Conservation (phyloP, 306 rosid species). For the Quercus variabilis region DNA sequence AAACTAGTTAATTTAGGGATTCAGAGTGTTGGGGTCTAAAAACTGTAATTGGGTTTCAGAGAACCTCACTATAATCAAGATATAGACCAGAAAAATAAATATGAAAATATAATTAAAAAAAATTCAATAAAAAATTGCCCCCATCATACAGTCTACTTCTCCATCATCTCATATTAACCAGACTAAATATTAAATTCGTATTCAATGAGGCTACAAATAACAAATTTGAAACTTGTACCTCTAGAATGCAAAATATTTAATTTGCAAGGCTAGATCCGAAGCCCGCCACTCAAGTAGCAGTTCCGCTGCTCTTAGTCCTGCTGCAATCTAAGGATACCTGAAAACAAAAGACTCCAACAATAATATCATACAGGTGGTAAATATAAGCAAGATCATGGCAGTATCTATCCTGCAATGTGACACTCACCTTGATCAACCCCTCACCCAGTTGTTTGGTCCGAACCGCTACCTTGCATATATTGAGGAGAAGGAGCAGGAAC, state of each 20-base stretch:
- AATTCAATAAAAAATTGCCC: too few relatives aligned
- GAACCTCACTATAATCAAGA: background rate
- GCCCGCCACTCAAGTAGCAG: conserved; percentile 99
- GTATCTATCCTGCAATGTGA: background rate
- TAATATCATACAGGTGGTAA: conserved; percentile 6
- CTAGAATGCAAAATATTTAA: conserved; percentile 92
- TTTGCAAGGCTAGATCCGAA: conserved; percentile 95
- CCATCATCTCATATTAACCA: background rate
- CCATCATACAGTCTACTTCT: background rate
- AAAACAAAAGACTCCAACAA: conserved; percentile 11
- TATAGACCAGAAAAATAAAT: background rate
- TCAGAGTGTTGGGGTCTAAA: background rate
- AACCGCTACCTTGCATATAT: conserved; percentile 72
- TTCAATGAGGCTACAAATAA: background rate
- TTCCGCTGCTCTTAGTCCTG: conserved; percentile 97
- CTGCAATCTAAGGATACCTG: conserved; percentile 91
- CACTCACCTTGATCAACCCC: conserved; percentile 66
- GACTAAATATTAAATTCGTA: background rate
- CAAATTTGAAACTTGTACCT: conserved; percentile 44
- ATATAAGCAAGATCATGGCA: conserved; percentile 11
- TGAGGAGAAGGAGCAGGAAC: conserved; percentile 73
- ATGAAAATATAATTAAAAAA: background rate
- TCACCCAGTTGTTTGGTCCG: conserved; percentile 88
- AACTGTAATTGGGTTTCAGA: background rate
- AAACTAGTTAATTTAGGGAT: background rate